Conservation (phyloP, 345 rosid genomes). For the Hibiscus tridactylites region DNA sequence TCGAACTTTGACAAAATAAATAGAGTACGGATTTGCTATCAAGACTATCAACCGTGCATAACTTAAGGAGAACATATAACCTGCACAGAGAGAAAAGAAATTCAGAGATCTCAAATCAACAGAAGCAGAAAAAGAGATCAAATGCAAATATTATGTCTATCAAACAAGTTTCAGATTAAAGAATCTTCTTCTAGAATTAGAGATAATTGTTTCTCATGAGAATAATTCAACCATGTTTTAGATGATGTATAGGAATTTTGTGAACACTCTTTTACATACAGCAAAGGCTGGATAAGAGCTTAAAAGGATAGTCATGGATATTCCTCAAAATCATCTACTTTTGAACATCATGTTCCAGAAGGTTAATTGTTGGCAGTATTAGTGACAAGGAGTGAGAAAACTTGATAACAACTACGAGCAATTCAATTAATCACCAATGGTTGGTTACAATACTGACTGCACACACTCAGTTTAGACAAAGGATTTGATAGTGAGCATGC, state of each 20-base stretch:
- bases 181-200: not conserved
- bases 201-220: not conserved
- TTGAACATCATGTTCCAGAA: not conserved
- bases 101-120: not conserved
- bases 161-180: not conserved
- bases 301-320: too few relatives aligned
- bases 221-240: not conserved
- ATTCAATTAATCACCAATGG: not conserved
- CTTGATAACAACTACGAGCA: not conserved
- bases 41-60: constrained; percentile 89
- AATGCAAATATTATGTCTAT: not conserved
- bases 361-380: not conserved
- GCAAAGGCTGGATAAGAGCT: not conserved
- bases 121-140: not conserved
- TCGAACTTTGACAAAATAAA: constrained; percentile 79
- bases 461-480: not conserved
- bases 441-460: not conserved
- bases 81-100: constrained; percentile 30
- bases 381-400: not conserved
- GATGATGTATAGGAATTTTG: not conserved
- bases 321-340: not conserved
- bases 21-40: constrained; percentile 54
- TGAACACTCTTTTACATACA: not conserved
- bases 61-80: constrained; percentile 78
- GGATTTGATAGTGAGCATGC: not conserved